A percentile compares a stretch with the other conserved stretches of the same genome.
These are phyloP conservation scores for Pigoraptor vietnamica DNA, from an alignment of 78 protist species.

Conservation along the genomic window DNA sequence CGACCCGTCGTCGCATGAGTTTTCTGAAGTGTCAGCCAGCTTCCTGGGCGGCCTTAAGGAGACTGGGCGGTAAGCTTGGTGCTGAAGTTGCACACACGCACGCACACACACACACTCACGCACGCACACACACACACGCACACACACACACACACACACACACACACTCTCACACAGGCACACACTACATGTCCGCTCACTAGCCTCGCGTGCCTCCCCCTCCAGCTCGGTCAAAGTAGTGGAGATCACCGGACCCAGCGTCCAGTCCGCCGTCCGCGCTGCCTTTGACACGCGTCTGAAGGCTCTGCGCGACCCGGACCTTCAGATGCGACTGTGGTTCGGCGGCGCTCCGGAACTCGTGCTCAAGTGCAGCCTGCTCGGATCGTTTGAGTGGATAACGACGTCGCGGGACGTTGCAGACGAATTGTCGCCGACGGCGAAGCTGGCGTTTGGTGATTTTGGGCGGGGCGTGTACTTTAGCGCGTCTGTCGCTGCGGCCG, in stretches of 20 bases:
- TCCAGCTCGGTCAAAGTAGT: neutral
- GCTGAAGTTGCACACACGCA: too few species aligned
- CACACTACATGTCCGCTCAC: neutral
- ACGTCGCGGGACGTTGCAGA: neutral
- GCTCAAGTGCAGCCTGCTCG: neutral
- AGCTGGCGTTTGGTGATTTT: neutral
- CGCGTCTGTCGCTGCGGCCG: neutral
- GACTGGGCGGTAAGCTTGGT: too few species aligned
- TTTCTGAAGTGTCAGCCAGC: too few species aligned
- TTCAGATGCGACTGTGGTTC: neutral
- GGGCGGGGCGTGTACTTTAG: neutral
- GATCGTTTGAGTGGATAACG: neutral
- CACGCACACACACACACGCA: too few species aligned
- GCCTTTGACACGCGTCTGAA: neutral
- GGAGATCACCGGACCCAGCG: neutral
- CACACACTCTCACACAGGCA: neutral
- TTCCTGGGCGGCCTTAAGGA: too few species aligned
- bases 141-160: neutral
- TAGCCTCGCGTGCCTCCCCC: too few species aligned
- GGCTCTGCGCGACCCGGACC: neutral
- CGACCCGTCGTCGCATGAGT: neutral
- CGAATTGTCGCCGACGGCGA: neutral
- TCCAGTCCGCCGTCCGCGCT: neutral
- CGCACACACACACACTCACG: too few species aligned
- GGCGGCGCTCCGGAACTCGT: neutral